Base-by-base conservation (phyloP, 495 filamentous ascomycete species). In the Sabuloglossum arenarium region DNA sequence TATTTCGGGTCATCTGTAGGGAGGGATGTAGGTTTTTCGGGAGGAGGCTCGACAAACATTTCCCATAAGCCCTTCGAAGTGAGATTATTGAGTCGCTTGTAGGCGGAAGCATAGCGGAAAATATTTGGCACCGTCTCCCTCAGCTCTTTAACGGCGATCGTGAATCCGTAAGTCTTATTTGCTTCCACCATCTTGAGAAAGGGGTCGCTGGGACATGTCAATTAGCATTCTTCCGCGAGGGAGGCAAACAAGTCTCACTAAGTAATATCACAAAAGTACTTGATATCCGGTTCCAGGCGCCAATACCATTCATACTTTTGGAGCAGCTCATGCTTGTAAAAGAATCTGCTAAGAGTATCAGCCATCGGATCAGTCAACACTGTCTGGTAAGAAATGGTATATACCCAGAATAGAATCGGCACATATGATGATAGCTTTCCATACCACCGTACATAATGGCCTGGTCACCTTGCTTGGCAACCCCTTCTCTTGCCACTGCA, bases 391-490 rank as follows among this genome's bases (percentile, higher is more conserved):
- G 10, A 43, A 16, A 43, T 23, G 39, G 16, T 43, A n/a, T n/a
- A 43, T 69, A 94, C 87, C 91, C 91, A 59, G 91, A 98, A 73
- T 99, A 99, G 73, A 99, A 99, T 55, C 93, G 76, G 69, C 87
- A 94, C 87, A 94, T 94, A 71, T 93, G 83, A 65, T 99, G 91
- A 67, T 99, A 99, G 70, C 88, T 95, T 64, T 96, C 93, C 79
- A 99, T 89, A 24, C 91, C 91, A 69, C 91, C 91, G 68, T 99
- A 99, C 91, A 99, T 99, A 70, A 99, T 96, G 37, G 93, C 91
- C 54, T 82, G 81, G 71, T 99, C 91, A 63, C 91, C 91, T 67
- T 99, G 91, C 70, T 94, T 91, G 50, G 81, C 75, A 61, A 99
- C 87, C 57, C 88, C 90, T 68, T 99, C 91, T 71, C 88, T 89